Base-by-base conservation (phyloP, 1,139 yeast genomes). In the Candida tropicalis region DNA sequence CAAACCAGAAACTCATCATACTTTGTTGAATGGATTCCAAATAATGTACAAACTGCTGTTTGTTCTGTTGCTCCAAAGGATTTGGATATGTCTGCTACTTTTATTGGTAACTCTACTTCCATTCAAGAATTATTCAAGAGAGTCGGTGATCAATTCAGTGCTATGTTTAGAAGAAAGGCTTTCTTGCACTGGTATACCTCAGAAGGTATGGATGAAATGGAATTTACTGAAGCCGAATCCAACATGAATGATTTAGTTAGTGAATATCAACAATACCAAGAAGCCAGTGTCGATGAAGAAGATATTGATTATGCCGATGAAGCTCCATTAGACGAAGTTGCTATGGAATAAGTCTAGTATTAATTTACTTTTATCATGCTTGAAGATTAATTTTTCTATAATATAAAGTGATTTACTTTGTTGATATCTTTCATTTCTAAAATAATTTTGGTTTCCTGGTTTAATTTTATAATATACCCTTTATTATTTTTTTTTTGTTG, bases 1-100 rank as follows among this genome's bases (percentile, higher is more conserved):
- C 95, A 89, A 72, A 81, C 86, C 48, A 84, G 86, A 68, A 85
- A 88, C 68, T 76, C 90, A 17, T 80, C 84, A 45, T 82, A 84
- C 65, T 88, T 88, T 60, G 97, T 90, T 46, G 97, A 90, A 67
- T 90, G 97, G 97, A 90, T 90, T 70, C 97, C 97, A 62, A 89
- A 89, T 69, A 90, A 90, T 64, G 96, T 90, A 52, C 97, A 90
- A 73, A 87, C 96, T 32, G 93, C 96, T 45, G 89, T 89, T 47
- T 88, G 96, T 70, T 83, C 93, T 15, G 93, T 88, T 51, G 87
- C 97, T 36, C 96, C 97, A 58, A 81, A 79, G 68, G 95, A 78
- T 57, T 75, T 84, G 59, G 91, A 86, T 60, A 87, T 87, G 89
- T 75, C 95, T 47, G 97, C 96, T 41, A 89, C 97, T 13, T 87